A percentile compares a stretch with the other conserved stretches of the same genome.
These are phyloP conservation scores for Aureococcus anophagefferens DNA, from an alignment of 108 stramenopile species.

Conservation along the genomic window DNA sequence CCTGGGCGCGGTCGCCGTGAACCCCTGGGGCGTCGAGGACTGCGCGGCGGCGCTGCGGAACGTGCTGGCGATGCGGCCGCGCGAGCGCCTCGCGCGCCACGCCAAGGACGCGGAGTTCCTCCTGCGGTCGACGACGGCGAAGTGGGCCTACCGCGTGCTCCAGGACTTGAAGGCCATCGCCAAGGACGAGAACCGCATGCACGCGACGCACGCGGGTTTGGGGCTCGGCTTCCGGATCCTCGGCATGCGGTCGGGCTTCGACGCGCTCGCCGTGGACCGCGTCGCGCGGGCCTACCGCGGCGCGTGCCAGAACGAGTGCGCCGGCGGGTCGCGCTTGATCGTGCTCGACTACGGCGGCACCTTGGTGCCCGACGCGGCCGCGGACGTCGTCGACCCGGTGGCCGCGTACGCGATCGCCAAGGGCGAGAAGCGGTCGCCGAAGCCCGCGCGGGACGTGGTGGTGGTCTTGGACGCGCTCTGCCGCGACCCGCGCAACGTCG, in stretches of 20 bases:
- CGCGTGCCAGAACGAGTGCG: neutral
- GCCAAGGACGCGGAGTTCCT: slow-evolving; percentile 69
- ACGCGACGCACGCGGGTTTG: slow-evolving; percentile 61
- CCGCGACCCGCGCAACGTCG: slow-evolving; percentile 41
- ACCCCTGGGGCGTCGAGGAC: slow-evolving; percentile 59
- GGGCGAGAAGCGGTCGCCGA: slow-evolving; percentile 3
- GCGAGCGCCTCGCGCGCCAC: slow-evolving; percentile 24
- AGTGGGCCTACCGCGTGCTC: slow-evolving; percentile 67
- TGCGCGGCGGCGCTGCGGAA: slow-evolving; percentile 7
- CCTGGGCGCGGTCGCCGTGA: slow-evolving; percentile 82
- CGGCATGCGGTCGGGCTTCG: slow-evolving; percentile 45
- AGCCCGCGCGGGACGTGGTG: slow-evolving; percentile 15
- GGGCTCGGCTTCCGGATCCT: slow-evolving; percentile 84
- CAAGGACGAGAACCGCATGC: slow-evolving; percentile 16
- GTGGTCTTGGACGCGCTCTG: slow-evolving; percentile 27
- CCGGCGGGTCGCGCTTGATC: slow-evolving; percentile 31
- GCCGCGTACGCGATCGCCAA: neutral
- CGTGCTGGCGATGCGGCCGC: slow-evolving; percentile 28
- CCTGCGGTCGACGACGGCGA: slow-evolving; percentile 76
- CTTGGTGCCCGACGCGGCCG: slow-evolving; percentile 24
- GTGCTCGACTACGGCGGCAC: slow-evolving; percentile 60
- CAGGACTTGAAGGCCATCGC: slow-evolving; percentile 59
- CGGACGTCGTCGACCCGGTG: slow-evolving; percentile 13
- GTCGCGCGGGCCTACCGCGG: slow-evolving; percentile 32
- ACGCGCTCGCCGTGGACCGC: slow-evolving; percentile 17